Evolutionary conservation across 2,329 filamentous ascomycete genomes (phyloP), one percentile per base, ranked within the genome.

Genomic region (Ascochyta koolunga): DNA sequence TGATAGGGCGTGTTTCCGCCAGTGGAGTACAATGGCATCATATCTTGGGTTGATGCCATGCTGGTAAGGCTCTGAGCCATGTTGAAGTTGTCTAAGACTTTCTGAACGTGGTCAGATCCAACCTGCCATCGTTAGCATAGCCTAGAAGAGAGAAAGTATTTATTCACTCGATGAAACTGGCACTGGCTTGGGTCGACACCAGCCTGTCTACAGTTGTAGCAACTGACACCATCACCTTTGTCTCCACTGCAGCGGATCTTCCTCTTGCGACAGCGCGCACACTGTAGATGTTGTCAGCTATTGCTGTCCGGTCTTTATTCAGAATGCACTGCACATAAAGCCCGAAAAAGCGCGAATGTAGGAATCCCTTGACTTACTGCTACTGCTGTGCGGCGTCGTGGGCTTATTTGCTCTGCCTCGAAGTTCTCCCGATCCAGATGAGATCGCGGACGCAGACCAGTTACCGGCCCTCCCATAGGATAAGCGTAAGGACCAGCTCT

Each of bases 161-260:
- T 6, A 43, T 61, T 50, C 59, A 96, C 93, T 75, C 93, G 84
- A 59, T 96, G 79, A 69, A 96, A 97, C 52, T 88, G 84, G 71
- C 93, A 97, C 5, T 82, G 68, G 2, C 63, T 72, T 45, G 77
- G 79, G 19, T 87, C 84, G 22, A 83, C 79, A 11, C 89, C 89
- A 46, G 93, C 88, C 57, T 81, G 86, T 67, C 86, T 89, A 79
- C 93, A 98, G 73, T 93, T 96, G 10, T 83, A 80, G 75, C 93
- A 98, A n/a, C 88, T 86, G 33, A 80, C 77, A n/a, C 89, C 89
- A 67, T 88, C 85, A 27, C 89, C 89, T 29, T 83, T 81, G 70
- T 96, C 91, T 37, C 93, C 93, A 68, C 90, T 96, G 78, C 93
- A 98, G 64, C 91, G 89, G 66, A 98, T 98, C 80, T 98, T 98